Conservation (phyloP, 2,329 filamentous ascomycete species). For the Alternaria panax region DNA sequence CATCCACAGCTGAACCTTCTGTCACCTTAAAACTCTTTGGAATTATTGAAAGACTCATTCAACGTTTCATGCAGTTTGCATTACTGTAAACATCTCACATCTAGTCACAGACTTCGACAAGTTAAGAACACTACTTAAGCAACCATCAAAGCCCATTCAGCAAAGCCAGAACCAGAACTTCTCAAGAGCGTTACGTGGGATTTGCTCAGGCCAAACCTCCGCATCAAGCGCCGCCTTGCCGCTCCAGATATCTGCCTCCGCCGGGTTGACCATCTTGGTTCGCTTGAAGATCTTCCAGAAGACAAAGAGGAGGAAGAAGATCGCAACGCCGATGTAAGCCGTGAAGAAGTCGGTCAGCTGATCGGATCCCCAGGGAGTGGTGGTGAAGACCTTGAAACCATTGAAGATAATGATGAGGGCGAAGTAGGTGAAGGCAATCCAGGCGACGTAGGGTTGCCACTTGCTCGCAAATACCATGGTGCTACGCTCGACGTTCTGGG, state of each 20-base stretch:
- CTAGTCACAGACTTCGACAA: neutral
- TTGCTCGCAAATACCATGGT: slow-evolving; percentile 58
- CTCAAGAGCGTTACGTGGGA: slow-evolving; percentile 55
- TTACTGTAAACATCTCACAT: neutral
- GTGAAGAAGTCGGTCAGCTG: slow-evolving; percentile 59
- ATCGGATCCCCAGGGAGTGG: slow-evolving; percentile 47
- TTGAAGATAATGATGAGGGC: slow-evolving; percentile 68
- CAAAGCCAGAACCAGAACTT: slow-evolving; percentile 60
- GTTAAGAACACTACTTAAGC: neutral
- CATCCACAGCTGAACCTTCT: neutral
- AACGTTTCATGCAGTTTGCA: neutral
- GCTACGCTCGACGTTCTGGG: slow-evolving; percentile 64
- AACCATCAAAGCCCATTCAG: slow-evolving; percentile 29
- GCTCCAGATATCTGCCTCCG: slow-evolving; percentile 55
- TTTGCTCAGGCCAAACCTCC: slow-evolving; percentile 54
- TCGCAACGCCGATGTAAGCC: slow-evolving; percentile 56
- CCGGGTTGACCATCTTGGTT: slow-evolving; percentile 58
- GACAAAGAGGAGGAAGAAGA: slow-evolving; percentile 58
- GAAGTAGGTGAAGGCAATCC: slow-evolving; percentile 64
- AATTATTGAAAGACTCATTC: neutral
- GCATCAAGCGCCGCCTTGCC: slow-evolving; percentile 58
- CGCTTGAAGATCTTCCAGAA: slow-evolving; percentile 73
- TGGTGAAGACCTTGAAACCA: slow-evolving; percentile 65
- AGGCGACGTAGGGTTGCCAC: slow-evolving; percentile 64
- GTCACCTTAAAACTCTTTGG: neutral